Evolutionary conservation across 2,329 filamentous ascomycete genomes (phyloP), one percentile per base, ranked within the genome.

Genomic region (Knufia petricola): DNA sequence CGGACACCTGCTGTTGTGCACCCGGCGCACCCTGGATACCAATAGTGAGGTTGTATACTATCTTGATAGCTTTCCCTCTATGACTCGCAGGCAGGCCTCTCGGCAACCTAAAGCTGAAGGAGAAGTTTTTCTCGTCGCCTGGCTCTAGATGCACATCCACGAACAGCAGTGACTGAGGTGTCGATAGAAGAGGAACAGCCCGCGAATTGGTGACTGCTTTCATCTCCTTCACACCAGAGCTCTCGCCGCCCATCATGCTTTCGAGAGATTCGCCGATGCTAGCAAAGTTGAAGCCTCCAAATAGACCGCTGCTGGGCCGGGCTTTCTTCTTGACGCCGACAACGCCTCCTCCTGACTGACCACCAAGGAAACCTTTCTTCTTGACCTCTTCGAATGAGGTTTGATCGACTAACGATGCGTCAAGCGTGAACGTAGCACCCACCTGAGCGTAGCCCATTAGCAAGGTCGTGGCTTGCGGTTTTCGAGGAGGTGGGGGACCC

Each of bases 381-480:
- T 98, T 98, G 32, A 96, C 89, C 59, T 94, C 87, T 62, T 98
- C 92, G 59, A 98, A 98, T 0, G 86, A 86, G 0, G 81, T 81
- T 32, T 94, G 81, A 59, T 94, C 90, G 51, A 98, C 81, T 19
- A 98, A 70, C 1, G 92, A 95, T 0, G 88, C 88, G 61, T 98
- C 92, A 4, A 98, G 69, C 0, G 82, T 87, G 59, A 98, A 98
- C 0, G 86, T 89, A 3, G 92, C 92, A 65, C 87, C 85, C 2
- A 96, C 79, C 59, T 98, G 92, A 2, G 87, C 90, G 66, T 94
- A 98, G 0, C 89, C 92, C 92, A 98, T 98, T 81, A 98, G 94
- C 47, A 98, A 69, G 1, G 84, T 82, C 63, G 96, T 89, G 0
- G 86, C 81, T 49, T 54, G 54, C 32, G 72, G 64, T 58, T 69